phyloP scores from a whole-genome alignment of 768 basidiomycete species.

The Sporobolomyces roseus region DNA sequence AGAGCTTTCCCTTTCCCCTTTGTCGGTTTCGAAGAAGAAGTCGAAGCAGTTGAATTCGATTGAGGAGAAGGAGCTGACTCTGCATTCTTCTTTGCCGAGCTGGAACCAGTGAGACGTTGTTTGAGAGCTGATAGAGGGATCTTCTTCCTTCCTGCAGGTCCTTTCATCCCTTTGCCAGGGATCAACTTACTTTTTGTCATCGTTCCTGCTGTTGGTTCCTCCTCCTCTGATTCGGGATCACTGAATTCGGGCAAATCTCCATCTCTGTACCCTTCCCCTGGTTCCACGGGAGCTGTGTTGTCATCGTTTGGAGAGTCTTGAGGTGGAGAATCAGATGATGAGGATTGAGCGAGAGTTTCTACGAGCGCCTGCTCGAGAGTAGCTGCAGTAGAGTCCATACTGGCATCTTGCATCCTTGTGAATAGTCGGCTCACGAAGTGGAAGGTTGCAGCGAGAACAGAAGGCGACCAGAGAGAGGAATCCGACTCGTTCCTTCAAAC shows the following conservation, averaged over 20 bases:
- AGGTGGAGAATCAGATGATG: not conserved
- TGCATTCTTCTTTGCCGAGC: not conserved
- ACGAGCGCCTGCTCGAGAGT: not conserved
- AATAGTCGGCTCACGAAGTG: too few relatives aligned
- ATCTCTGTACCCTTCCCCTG: constrained; percentile 14
- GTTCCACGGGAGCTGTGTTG: too few relatives aligned
- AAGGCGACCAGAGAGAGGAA: not conserved
- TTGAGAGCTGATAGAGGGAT: constrained; percentile 28
- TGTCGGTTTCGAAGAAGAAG: constrained; percentile 2
- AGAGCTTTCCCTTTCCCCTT: constrained; percentile 48
- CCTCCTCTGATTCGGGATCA: constrained; percentile 19
- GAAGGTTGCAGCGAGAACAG: not conserved
- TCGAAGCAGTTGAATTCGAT: not conserved
- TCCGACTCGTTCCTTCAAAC: not conserved
- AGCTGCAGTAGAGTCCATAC: not conserved
- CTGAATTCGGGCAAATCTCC: constrained; percentile 42
- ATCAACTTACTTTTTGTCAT: not conserved
- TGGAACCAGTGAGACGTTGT: constrained; percentile 16
- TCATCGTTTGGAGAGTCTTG: not conserved
- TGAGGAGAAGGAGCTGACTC: not conserved
- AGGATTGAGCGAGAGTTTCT: not conserved
- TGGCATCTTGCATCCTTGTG: not conserved
- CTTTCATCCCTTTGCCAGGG: constrained; percentile 12
- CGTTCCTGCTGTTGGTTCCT: not conserved
- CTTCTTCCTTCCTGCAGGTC: constrained; percentile 24